These are phyloP conservation scores for Lactarius vividus DNA, from an alignment of 768 basidiomycete species.

Conservation along the genomic window DNA sequence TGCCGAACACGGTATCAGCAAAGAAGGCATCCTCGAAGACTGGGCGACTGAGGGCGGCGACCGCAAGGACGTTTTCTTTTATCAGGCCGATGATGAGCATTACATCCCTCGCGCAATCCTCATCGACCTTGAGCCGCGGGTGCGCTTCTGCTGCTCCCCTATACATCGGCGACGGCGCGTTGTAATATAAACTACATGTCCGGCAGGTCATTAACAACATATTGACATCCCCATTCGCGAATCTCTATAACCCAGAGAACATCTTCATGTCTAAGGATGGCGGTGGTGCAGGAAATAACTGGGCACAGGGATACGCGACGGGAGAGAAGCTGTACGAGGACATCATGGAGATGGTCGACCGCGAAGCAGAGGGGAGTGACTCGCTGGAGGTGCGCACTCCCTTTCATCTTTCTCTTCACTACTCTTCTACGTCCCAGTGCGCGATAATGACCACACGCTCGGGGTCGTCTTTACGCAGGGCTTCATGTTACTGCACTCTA, in stretches of 20 bases:
- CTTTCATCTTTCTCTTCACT: not conserved
- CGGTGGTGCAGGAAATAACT: constrained; percentile 99
- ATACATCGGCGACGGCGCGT: not conserved
- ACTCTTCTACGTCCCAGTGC: not conserved
- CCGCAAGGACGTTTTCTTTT: constrained; percentile 99
- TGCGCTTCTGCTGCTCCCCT: constrained; percentile 39
- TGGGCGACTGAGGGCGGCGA: constrained; percentile 96
- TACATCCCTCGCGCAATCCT: constrained; percentile 97
- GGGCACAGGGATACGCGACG: constrained; percentile 91
- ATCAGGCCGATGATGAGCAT: constrained; percentile 99
- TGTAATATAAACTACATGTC: constrained; percentile 2
- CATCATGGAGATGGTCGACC: constrained; percentile 98
- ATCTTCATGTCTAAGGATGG: constrained; percentile 95
- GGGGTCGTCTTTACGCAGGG: constrained; percentile 54
- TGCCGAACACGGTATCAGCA: constrained; percentile 96
- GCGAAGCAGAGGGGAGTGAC: constrained; percentile 97
- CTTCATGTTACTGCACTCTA: constrained; percentile 98
- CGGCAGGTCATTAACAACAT: constrained; percentile 94
- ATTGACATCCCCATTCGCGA: constrained; percentile 80
- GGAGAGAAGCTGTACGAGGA: constrained; percentile 94
- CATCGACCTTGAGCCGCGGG: constrained; percentile 94
- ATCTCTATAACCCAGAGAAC: constrained; percentile 96
- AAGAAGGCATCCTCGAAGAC: constrained; percentile 93
- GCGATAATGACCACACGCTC: not conserved
- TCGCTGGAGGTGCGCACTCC: constrained; percentile 73